Evolutionary conservation across 1,284 basidiomycete species (phyloP), one percentile per base, ranked within the genome.

Genomic region (Wolfiporia cocos): DNA sequence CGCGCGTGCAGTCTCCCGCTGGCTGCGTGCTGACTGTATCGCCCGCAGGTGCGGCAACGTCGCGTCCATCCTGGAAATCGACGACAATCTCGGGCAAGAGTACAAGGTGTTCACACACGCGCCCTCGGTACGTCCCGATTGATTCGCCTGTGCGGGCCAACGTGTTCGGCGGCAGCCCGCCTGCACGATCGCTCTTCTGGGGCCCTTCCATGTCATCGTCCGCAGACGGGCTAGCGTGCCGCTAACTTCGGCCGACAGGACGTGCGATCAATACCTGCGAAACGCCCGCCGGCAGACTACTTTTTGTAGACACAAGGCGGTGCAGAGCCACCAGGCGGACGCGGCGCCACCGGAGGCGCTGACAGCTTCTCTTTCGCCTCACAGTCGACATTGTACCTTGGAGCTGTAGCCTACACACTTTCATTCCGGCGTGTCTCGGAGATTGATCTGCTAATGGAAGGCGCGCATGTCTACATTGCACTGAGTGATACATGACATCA

Each of bases 31-130:
- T 7, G 19, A 9, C 11, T 36, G 15, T 21, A 14, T 14, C 36
- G 36, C 34, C 20, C 37, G 18, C 40, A 92, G 91, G 51, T 95
- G 92, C 58, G 93, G 92, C 14, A 96, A 96, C 61, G 89, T 95
- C 26, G 93, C 93, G 23, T 92, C 88, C 17, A 93, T 97, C 53
- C 71, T 96, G 17, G 87, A 94, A 58, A 71, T 97, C 32, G 91
- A 96, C 61, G 94, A 96, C 55, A 76, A 92, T 55, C 74, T 96
- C 28, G 78, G 79, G 21, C 91, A 94, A 62, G 87, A 91, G 59
- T 96, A 95, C 68, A 92, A 92, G 61, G 90, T 94, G 15, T 92
- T 92, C 60, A 71, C 75, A 29, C 86, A 89, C 57, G 90, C 89
- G 15, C 76, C 83, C 5, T 67, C 81, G 56, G 82, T 84, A 62